Conservation (phyloP, 1,284 basidiomycete species). For the Papiliotrema nemorosa region DNA sequence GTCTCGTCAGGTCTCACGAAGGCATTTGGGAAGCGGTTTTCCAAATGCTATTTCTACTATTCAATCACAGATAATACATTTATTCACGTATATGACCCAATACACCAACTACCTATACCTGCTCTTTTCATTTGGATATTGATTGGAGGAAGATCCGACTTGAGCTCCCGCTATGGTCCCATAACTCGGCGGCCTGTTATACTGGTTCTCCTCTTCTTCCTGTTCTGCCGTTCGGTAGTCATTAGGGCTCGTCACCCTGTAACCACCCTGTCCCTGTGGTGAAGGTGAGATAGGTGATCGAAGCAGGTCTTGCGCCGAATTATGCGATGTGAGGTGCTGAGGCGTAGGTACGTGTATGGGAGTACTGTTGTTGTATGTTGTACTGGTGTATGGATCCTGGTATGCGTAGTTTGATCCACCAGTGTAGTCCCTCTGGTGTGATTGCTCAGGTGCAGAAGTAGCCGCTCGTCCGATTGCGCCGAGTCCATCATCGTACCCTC, state of each 20-base stretch:
- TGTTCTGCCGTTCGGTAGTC: not conserved
- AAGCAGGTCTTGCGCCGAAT: constrained; percentile 4
- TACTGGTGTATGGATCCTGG: not conserved
- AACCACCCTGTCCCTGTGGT: not conserved
- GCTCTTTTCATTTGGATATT: constrained; percentile 8
- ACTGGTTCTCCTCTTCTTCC: constrained; percentile 6
- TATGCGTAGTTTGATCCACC: constrained; percentile 1
- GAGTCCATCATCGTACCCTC: constrained; percentile 22
- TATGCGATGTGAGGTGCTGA: constrained; percentile 4
- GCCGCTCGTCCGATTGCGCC: constrained; percentile 26
- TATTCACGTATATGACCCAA: not conserved
- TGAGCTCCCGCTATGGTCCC: constrained; percentile 8
- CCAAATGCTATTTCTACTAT: no score
- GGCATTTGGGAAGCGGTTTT: no score
- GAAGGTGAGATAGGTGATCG: not conserved
- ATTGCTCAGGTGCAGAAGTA: constrained; percentile 8
- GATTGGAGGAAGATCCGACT: not conserved
- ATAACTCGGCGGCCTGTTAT: constrained; percentile 23
- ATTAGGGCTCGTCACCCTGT: not conserved
- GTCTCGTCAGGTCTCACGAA: no score
- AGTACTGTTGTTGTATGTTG: not conserved
- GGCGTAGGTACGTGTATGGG: constrained; percentile 6
- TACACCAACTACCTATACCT: constrained; percentile 6
- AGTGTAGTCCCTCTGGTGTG: constrained; percentile 13
- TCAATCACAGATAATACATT: no score